Evolutionary conservation across 2,329 filamentous ascomycete genomes (phyloP), one percentile per base, ranked within the genome.

Genomic region (Fusarium drepaniforme): DNA sequence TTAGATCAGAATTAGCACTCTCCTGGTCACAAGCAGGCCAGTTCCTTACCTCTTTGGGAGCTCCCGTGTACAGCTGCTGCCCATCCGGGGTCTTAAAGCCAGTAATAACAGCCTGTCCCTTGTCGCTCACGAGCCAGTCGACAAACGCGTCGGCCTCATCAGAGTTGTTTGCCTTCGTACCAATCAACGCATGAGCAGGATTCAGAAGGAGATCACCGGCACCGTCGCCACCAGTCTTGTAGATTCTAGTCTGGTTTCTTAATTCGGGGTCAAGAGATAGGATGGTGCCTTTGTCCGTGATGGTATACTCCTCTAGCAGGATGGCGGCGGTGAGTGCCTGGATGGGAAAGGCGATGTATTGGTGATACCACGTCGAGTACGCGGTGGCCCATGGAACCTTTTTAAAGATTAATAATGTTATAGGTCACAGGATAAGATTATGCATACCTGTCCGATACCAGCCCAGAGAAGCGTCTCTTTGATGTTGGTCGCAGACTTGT

Each of bases 401-500:
- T 1, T 11, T 16, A 3, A 6, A 5, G 7, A 35, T 71, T 21
- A 66, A 33, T 9, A 6, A 1, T 5, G 2, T 13, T 28, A 13
- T 16, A 44, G 3, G 13, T 2, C 18, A 28, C n/a, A 2, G n/a
- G 9, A 4, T 7, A 18, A 7, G 16, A 0, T 5, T 6, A 25
- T 25, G 4, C 6, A 5, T 60, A 75, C 83, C 75, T 87, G 86
- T 6, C 86, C 86, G 38, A 88, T 86, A 0, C 78, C 77, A 5
- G 85, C 81, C 85, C 86, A 88, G 4, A 87, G 76, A 42, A 82
- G 72, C 0, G 84, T 84, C 62, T 88, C 86, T 68, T 86, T 86
- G 60, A 88, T 86, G 68, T 87, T 88, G 5, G 85, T 87, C 0
- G 86, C 86, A 3, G 85, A 87, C 74, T 87, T 88, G 70, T 88